Percentiles rank a stretch among this genome's conserved stretches.
Conservation (phyloP, 148 eudicot species). For the Diospyros lotus region DNA sequence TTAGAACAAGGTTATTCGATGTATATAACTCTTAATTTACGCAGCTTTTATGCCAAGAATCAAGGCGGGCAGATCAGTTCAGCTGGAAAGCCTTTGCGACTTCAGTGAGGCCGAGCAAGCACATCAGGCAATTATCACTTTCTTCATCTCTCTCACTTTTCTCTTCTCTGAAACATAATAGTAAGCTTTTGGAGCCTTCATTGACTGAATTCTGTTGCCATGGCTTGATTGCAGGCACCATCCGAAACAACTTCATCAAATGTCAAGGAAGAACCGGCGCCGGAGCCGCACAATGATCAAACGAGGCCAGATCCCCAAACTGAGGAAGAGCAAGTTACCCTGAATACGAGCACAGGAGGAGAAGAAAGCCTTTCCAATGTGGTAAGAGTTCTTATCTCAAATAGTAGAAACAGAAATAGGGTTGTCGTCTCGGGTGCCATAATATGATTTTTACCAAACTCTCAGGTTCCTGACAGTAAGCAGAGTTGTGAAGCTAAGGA, state of each 20-base stretch:
- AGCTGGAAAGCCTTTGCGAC: slow-evolving; percentile 58
- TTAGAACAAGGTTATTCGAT: neutral
- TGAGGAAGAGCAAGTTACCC: slow-evolving; percentile 23
- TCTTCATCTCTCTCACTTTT: neutral
- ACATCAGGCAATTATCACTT: slow-evolving; percentile 31
- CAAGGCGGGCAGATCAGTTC: slow-evolving; percentile 60
- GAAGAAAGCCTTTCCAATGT: slow-evolving; percentile 6
- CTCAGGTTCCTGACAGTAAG: slow-evolving; percentile 28
- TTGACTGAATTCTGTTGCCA: neutral
- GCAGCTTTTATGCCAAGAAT: slow-evolving; percentile 87
- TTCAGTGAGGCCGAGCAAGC: slow-evolving; percentile 48
- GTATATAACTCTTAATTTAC: slow-evolving; percentile 5
- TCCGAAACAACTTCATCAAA: slow-evolving; percentile 25
- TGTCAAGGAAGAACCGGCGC: slow-evolving; percentile 7
- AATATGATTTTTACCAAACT: neutral
- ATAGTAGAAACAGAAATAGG: slow-evolving; percentile 7
- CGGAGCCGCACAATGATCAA: slow-evolving; percentile 20
- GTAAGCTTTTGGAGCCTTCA: neutral
- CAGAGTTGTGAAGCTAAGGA: slow-evolving; percentile 21
- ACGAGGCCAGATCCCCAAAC: slow-evolving; percentile 24
- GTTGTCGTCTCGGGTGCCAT: neutral
- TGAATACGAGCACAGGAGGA: slow-evolving; percentile 14
- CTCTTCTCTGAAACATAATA: neutral
- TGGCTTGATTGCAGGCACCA: slow-evolving; percentile 25
- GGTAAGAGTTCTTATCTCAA: slow-evolving; percentile 8